Evolutionary conservation across 106 monocot species (phyloP).

Genomic region (Phalaenopsis aphrodite): DNA sequence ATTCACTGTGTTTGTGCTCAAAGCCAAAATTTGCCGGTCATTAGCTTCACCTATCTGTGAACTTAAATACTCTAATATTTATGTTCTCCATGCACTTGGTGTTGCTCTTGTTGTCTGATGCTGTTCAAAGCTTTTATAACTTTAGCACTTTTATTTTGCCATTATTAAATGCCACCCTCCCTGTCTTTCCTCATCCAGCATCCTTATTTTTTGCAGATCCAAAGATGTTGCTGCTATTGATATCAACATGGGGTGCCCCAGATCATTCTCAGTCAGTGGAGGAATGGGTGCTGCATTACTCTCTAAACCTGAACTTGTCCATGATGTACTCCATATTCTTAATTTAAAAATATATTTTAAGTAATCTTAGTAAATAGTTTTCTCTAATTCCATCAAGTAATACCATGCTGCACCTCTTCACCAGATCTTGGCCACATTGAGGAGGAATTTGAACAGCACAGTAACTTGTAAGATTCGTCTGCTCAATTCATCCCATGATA

Average conservation of each 20-base stretch:
- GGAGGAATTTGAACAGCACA: slow-evolving; percentile 67
- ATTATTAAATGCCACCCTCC: background rate
- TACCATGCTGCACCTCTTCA: background rate
- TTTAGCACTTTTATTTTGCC: background rate
- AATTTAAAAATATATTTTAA: background rate
- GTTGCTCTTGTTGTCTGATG: background rate
- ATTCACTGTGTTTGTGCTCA: background rate
- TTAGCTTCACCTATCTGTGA: background rate
- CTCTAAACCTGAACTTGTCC: slow-evolving; percentile 95
- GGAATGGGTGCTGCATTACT: slow-evolving; percentile 99
- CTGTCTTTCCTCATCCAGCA: background rate
- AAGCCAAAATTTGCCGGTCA: background rate
- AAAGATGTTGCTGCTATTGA: slow-evolving; percentile 96
- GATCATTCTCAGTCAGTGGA: slow-evolving; percentile 88
- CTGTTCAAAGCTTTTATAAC: too few relatives aligned
- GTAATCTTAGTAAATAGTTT: background rate
- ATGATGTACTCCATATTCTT: slow-evolving; percentile 70
- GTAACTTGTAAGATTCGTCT: slow-evolving; percentile 96
- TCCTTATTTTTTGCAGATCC: slow-evolving; percentile 27
- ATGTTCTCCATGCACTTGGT: background rate
- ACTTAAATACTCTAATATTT: too few relatives aligned
- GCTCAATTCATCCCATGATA: slow-evolving; percentile 49
- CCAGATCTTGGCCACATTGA: slow-evolving; percentile 91
- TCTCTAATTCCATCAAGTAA: slow-evolving; percentile 1
- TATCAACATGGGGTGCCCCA: slow-evolving; percentile 99